Evolutionary conservation across 78 protist species (phyloP).

Genomic region (Bigelowiella natans): DNA sequence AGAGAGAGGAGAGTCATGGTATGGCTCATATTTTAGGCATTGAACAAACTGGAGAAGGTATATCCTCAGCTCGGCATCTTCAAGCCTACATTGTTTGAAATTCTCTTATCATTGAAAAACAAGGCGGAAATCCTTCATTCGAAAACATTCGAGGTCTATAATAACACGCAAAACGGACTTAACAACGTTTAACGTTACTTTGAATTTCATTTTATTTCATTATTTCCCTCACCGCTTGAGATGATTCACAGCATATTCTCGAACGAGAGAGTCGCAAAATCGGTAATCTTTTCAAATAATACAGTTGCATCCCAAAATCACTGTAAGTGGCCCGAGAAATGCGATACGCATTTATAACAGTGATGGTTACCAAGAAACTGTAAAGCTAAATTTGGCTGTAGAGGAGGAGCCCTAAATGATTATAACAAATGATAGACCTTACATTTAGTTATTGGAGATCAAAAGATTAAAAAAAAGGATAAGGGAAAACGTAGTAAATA

Average conservation of each 20-base stretch:
- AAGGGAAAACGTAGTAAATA: no score
- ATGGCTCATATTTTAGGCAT: slow-evolving; percentile 18
- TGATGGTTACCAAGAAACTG: not conserved
- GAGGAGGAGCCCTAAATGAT: not conserved
- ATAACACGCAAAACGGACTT: no score
- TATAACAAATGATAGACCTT: no score
- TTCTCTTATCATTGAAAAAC: no score
- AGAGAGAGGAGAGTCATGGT: slow-evolving; percentile 25
- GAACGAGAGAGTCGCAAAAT: not conserved
- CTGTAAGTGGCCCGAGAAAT: not conserved
- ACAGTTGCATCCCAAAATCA: not conserved
- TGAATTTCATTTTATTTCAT: no score
- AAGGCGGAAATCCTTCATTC: no score
- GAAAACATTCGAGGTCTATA: no score
- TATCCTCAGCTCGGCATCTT: not conserved
- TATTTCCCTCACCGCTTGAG: not conserved
- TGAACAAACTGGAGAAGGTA: not conserved
- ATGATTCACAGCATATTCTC: not conserved
- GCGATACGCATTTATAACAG: not conserved
- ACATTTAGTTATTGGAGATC: no score
- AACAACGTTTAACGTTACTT: no score
- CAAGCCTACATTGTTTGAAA: not conserved
- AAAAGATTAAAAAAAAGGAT: no score
- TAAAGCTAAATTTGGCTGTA: not conserved
- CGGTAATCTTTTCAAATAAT: not conserved